Base-by-base conservation (phyloP, 2,329 filamentous ascomycete genomes). In the Geoglossum cookeanum region DNA sequence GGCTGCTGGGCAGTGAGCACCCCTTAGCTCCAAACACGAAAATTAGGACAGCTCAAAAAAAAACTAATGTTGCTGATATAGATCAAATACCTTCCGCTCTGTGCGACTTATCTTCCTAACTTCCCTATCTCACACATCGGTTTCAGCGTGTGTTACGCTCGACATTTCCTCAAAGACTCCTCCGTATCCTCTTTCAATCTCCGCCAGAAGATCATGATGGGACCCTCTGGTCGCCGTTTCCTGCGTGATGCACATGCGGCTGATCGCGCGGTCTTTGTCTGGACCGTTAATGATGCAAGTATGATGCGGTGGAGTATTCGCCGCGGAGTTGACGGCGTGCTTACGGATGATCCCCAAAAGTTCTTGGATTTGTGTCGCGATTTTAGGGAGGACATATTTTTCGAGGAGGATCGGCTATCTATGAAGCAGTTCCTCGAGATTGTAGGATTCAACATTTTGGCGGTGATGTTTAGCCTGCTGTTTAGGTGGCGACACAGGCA, bases 261-360 rank as follows among this genome's bases (percentile, higher is more conserved):
- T 1, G 71, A 74, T 15, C 76, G 84, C 27, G 76, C 78, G 3
- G 72, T 96, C 3, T 83, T 84, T 63, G 78, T 81, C 0, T 97
- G 91, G 91, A 96, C 90, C 0, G 85, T 95, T 55, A 95, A 97
- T 66, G 78, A 84, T 13, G 77, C 79, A 60, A 74, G 75, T 55
- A 78, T 81, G 69, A 96, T 97, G 90, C 77, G 81, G 63, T 95
- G 88, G 87, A 78, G 80, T 61, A 79, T 94, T 37, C 69, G 74
- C 32, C 71, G 78, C 47, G 67, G 69, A 2, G 71, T 94, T 0
- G 86, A 94, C 63, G 90, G 87, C 0, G 84, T 95, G 3, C 82
- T 95, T 56, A 94, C 89, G 0, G 90, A 96, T 65, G 82, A 95
- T 62, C 86, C 87, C 0, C 77, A 77, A 65, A 69, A 77, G 61